These are phyloP conservation scores for Mycena chlorophos DNA, from an alignment of 768 basidiomycete genomes.

Conservation along the genomic window DNA sequence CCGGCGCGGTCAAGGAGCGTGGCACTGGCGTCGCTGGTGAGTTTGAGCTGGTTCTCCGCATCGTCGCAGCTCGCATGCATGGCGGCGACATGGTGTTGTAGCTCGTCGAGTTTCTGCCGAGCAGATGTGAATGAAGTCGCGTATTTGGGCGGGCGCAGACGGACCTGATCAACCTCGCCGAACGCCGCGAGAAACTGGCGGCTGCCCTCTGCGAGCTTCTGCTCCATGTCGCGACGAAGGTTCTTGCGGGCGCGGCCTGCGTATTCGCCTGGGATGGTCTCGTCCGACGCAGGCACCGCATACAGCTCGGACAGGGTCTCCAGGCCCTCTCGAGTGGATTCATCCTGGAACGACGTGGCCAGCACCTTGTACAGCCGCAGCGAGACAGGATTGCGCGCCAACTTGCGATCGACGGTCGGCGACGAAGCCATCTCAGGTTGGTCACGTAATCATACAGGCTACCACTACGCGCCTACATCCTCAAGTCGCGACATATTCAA, in stretches of 20 bases:
- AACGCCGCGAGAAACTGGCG: conserved; percentile 81
- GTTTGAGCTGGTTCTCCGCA: conserved; percentile 72
- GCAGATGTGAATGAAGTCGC: conserved; percentile 7
- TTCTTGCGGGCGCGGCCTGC: conserved; percentile 77
- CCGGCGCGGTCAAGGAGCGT: conserved; percentile 82
- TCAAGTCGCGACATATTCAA: conserved; percentile 46
- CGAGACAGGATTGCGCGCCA: conserved; percentile 71
- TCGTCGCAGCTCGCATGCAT: conserved; percentile 86
- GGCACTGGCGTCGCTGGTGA: conserved; percentile 76
- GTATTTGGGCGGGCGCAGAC: conserved; percentile 26
- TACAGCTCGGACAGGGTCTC: conserved; percentile 84
- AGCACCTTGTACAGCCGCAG: conserved; percentile 88
- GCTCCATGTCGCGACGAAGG: conserved; percentile 83
- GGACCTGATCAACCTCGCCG: conserved; percentile 85
- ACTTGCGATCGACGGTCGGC: conserved; percentile 16
- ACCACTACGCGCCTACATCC: conserved; percentile 25
- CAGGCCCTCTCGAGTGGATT: conserved; percentile 76
- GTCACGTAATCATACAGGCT: not conserved
- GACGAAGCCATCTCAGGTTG: conserved; percentile 18
- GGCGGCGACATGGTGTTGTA: conserved; percentile 73
- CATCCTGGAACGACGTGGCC: conserved; percentile 76
- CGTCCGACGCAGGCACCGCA: conserved; percentile 33
- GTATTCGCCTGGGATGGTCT: conserved; percentile 54
- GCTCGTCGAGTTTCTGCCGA: conserved; percentile 75
- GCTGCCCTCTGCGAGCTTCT: conserved; percentile 78